Percentiles rank a stretch among this genome's conserved stretches.
These are phyloP conservation scores for Aspergillus sergii DNA, from an alignment of 2,329 filamentous ascomycete genomes.

Conservation along the genomic window DNA sequence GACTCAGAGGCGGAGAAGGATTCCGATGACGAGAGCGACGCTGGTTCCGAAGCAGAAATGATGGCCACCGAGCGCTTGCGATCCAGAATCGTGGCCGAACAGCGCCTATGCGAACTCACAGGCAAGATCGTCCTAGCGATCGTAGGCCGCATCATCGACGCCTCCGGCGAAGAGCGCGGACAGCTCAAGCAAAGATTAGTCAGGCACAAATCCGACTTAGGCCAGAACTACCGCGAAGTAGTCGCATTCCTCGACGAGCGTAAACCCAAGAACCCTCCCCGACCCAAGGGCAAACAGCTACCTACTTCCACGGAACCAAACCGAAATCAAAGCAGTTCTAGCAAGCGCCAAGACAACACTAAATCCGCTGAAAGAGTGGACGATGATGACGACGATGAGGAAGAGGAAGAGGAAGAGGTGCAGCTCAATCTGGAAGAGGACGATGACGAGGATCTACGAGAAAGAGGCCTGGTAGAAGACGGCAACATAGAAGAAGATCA, in stretches of 20 bases:
- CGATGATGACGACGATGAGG: slow-evolving; percentile 45
- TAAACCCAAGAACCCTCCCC: slow-evolving; percentile 42
- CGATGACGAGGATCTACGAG: slow-evolving; percentile 44
- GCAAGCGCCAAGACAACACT: slow-evolving; percentile 24
- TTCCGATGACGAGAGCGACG: slow-evolving; percentile 43
- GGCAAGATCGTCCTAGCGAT: slow-evolving; percentile 83
- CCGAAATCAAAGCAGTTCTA: slow-evolving; percentile 20
- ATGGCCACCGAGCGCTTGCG: slow-evolving; percentile 58
- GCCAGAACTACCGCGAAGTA: slow-evolving; percentile 83
- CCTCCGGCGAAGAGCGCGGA: slow-evolving; percentile 59
- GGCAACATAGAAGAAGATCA: slow-evolving; percentile 47
- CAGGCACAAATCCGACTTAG: slow-evolving; percentile 78
- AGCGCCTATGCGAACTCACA: slow-evolving; percentile 81
- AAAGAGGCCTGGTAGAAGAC: slow-evolving; percentile 38
- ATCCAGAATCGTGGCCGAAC: slow-evolving; percentile 75
- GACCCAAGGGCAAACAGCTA: slow-evolving; percentile 39
- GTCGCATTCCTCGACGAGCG: slow-evolving; percentile 76
- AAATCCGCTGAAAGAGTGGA: slow-evolving; percentile 48
- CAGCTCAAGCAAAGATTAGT: slow-evolving; percentile 71
- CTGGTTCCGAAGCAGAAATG: slow-evolving; percentile 38
- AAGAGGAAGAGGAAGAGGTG: slow-evolving; percentile 38
- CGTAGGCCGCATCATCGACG: slow-evolving; percentile 73
- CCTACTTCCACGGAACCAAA: slow-evolving; percentile 14
- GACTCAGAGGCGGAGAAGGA: slow-evolving; percentile 64
- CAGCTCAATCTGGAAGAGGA: slow-evolving; percentile 35